phyloP scores from a whole-genome alignment of 164 flowering plant species.

The Amborella trichopoda region DNA sequence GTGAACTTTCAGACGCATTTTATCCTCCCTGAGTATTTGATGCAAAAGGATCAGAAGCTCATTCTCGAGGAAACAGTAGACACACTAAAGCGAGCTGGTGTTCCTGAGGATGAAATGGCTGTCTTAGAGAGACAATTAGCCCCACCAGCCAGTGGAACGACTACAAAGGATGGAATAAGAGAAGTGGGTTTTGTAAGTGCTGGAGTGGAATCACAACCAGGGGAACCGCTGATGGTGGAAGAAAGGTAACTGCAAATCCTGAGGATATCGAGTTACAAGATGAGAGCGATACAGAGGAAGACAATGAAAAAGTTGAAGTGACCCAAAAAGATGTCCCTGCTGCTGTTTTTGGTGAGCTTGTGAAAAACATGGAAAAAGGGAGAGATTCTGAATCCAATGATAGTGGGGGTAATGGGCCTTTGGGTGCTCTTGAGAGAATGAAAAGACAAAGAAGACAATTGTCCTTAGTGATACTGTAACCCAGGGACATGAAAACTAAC shows the following conservation, averaged over 20 bases:
- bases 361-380: conserved; percentile 32
- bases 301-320: conserved; percentile 48
- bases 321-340: conserved; percentile 70
- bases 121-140: conserved; percentile 71
- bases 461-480: too few relatives aligned
- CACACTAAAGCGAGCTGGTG: conserved; percentile 47
- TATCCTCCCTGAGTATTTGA: conserved; percentile 74
- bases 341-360: conserved; percentile 81
- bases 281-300: conserved; percentile 57
- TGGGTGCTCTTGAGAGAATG: conserved; percentile 80
- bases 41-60: conserved; percentile 72
- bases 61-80: conserved; percentile 70
- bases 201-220: conserved; percentile 46
- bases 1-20: conserved; percentile 72
- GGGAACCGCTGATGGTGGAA: conserved; percentile 32
- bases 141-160: conserved; percentile 22
- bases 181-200: conserved; percentile 83
- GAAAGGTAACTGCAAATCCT: conserved; percentile 24
- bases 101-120: conserved; percentile 99
- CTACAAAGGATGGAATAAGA: conserved; percentile 26
- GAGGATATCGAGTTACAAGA: conserved; percentile 91
- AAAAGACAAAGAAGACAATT: too few relatives aligned
- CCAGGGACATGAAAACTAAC: too few relatives aligned
- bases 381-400: conserved; percentile 11
- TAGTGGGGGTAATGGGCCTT: conserved; percentile 22